These are phyloP conservation scores for Thraustochytrium striatum DNA, from an alignment of 352 stramenopile species.

Conservation along the genomic window DNA sequence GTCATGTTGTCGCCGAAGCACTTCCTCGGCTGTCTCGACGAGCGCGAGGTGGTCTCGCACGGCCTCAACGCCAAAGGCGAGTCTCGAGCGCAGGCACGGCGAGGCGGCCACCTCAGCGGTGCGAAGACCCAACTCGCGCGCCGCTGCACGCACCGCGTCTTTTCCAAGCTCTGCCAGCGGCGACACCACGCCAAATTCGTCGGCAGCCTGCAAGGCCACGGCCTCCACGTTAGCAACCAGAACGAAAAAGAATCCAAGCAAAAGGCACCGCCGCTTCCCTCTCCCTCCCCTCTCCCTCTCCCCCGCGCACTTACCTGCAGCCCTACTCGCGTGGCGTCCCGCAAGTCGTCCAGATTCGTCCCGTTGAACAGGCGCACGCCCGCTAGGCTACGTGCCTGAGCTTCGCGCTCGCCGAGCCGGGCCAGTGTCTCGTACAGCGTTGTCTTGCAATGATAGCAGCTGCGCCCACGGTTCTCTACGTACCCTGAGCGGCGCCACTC, in stretches of 20 bases:
- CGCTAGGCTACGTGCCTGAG: background rate
- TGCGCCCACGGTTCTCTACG: conserved; percentile 84
- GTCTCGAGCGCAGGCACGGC: conserved; percentile 86
- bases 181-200: background rate
- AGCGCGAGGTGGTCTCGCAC: conserved; percentile 65
- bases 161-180: background rate
- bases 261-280: background rate
- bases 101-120: conserved; percentile 93
- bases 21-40: conserved; percentile 62
- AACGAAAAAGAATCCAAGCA: conserved; percentile 55
- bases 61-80: conserved; percentile 88
- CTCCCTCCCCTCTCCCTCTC: background rate
- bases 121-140: conserved; percentile 79
- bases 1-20: background rate
- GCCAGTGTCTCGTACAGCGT: conserved; percentile 90
- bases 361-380: conserved; percentile 87
- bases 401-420: conserved; percentile 62
- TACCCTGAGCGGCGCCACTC: conserved; percentile 80
- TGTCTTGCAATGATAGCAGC: conserved; percentile 95
- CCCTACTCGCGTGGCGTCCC: conserved; percentile 83
- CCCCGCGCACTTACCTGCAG: conserved; percentile 65
- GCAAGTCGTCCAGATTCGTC: conserved; percentile 89
- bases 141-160: conserved; percentile 53
- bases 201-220: background rate
- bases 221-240: no score